Evolutionary conservation across 129 eudicot species (phyloP).

Genomic region (Kitagawia praeruptora): DNA sequence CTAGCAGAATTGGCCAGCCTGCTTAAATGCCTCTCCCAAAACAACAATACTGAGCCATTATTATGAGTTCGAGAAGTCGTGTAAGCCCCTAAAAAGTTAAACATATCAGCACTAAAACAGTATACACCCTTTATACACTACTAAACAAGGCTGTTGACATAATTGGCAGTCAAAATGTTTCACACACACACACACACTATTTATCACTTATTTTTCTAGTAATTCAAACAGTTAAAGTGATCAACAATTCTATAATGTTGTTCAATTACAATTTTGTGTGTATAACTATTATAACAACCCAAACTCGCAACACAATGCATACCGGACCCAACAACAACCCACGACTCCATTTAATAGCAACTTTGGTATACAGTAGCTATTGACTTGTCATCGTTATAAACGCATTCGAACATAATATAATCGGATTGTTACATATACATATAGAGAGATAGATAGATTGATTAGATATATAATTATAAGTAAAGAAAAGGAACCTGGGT

Average conservation of each 20-base stretch:
- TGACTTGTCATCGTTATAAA: too few species aligned
- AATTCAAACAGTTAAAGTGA: not conserved
- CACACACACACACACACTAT: not conserved
- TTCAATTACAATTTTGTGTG: too few species aligned
- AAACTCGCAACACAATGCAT: too few species aligned
- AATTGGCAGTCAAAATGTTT: not conserved
- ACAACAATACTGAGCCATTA: conserved; percentile 41
- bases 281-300: too few species aligned
- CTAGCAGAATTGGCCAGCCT: conserved; percentile 59
- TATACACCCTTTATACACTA: not conserved
- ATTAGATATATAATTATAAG: not conserved
- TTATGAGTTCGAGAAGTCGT: conserved; percentile 77
- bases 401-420: too few species aligned
- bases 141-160: not conserved
- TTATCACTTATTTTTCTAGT: not conserved
- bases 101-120: not conserved
- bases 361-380: too few species aligned
- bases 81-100: conserved; percentile 62
- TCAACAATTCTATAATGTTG: too few species aligned
- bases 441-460: not conserved
- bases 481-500: conserved; percentile 38
- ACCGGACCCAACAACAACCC: too few species aligned
- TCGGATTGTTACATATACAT: not conserved
- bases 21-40: conserved; percentile 66
- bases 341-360: too few species aligned